Percentiles rank a stretch among this genome's conserved stretches.
phyloP scores from a whole-genome alignment of 176 grass and related monocot genomes.

The Oryza brachyantha region DNA sequence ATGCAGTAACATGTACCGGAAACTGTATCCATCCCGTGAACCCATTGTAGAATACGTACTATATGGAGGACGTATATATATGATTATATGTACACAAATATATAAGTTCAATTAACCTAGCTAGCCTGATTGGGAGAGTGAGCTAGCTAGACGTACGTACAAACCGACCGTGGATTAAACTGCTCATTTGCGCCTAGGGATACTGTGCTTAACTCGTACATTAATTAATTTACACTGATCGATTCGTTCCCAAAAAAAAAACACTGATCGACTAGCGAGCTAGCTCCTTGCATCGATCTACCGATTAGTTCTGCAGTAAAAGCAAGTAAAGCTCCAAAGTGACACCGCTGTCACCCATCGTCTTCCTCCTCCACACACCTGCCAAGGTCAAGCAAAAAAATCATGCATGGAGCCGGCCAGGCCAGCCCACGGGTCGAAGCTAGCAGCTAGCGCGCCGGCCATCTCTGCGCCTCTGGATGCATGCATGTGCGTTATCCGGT shows the following conservation, averaged over 20 bases:
- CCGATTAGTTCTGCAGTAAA: not conserved
- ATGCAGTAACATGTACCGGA: not conserved
- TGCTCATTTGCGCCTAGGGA: slow-evolving; percentile 9
- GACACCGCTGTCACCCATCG: slow-evolving; percentile 1
- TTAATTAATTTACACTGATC: too few species aligned
- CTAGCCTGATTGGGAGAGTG: not conserved
- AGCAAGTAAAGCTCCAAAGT: slow-evolving; percentile 24
- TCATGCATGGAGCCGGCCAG: slow-evolving; percentile 34
- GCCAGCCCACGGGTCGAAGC: slow-evolving; percentile 25
- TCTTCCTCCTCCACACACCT: not conserved
- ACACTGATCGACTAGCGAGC: too few species aligned
- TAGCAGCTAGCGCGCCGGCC: not conserved
- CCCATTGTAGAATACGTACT: not conserved
- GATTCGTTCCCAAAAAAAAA: too few species aligned
- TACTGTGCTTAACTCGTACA: too few species aligned
- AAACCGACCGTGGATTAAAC: not conserved
- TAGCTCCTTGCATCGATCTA: not conserved
- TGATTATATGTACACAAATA: not conserved
- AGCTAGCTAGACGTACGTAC: not conserved
- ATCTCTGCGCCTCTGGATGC: not conserved
- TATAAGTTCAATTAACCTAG: not conserved
- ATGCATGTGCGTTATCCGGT: slow-evolving; percentile 32
- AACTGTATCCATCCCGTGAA: slow-evolving; percentile 24
- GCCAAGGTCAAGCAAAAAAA: slow-evolving; percentile 16
- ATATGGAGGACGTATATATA: too few species aligned